Evolutionary conservation across 352 stramenopile species (phyloP).

Genomic region (Globisporangium heterothallicum): DNA sequence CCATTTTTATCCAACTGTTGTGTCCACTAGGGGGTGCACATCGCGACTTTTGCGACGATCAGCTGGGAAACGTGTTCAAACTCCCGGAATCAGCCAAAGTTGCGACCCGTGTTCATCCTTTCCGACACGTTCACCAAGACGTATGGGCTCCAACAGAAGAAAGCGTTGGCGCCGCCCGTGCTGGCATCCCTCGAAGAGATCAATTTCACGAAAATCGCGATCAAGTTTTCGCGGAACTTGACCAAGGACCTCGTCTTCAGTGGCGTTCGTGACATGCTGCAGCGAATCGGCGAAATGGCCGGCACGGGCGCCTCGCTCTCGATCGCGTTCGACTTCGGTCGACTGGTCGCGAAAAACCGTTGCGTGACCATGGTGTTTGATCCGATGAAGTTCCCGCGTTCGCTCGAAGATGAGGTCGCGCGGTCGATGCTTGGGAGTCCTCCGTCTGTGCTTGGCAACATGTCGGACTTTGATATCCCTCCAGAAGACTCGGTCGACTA

Average conservation of each 20-base stretch:
- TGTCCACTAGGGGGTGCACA: slow-evolving; percentile 41
- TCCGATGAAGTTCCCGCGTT: slow-evolving; percentile 47
- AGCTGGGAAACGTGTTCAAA: slow-evolving; percentile 59
- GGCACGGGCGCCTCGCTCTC: slow-evolving; percentile 44
- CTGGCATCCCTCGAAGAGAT: slow-evolving; percentile 67
- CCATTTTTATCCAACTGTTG: background rate
- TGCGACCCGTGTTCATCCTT: slow-evolving; percentile 54
- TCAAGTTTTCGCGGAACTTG: slow-evolving; percentile 70
- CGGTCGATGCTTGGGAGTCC: slow-evolving; percentile 49
- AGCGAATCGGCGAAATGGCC: slow-evolving; percentile 66
- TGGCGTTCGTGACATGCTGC: slow-evolving; percentile 60
- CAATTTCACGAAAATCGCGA: slow-evolving; percentile 81
- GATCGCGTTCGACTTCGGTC: slow-evolving; percentile 62
- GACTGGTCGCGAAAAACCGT: slow-evolving; percentile 73
- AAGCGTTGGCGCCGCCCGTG: slow-evolving; percentile 17
- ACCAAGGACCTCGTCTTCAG: slow-evolving; percentile 74
- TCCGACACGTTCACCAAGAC: slow-evolving; percentile 67
- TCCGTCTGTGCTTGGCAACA: slow-evolving; percentile 33
- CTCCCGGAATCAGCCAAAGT: slow-evolving; percentile 47
- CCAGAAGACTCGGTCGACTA: slow-evolving; percentile 26
- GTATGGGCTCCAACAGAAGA: slow-evolving; percentile 52
- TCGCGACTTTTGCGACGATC: slow-evolving; percentile 73
- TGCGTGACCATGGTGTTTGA: slow-evolving; percentile 69
- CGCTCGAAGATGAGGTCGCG: slow-evolving; percentile 51
- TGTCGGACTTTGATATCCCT: slow-evolving; percentile 55